Conservation (phyloP, 2,329 filamentous ascomycete genomes). For the Pleomassaria siparia region DNA sequence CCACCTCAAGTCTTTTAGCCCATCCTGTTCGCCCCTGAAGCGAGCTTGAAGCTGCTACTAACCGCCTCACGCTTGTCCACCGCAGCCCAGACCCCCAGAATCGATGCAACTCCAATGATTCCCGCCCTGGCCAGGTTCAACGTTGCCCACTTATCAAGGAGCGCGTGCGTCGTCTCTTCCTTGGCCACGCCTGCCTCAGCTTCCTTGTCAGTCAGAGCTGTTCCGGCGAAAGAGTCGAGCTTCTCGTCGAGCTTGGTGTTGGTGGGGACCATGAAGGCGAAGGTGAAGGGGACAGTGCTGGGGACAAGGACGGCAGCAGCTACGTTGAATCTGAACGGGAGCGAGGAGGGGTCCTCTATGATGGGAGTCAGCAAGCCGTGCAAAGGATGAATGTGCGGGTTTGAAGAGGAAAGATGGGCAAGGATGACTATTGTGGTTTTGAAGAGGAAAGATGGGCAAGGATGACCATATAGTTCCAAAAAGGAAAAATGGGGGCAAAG, state of each 20-base stretch:
- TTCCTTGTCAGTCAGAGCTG: conserved; percentile 42
- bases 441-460: no score
- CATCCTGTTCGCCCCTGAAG: conserved; percentile 21
- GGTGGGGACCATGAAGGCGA: conserved; percentile 49
- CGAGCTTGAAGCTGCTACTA: conserved; percentile 8
- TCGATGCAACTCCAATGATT: conserved; percentile 31
- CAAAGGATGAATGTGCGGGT: no score
- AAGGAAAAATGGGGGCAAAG: no score
- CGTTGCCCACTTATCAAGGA: conserved; percentile 59
- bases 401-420: no score
- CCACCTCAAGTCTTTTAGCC: background rate
- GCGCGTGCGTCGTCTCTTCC: conserved; percentile 51
- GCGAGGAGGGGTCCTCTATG: conserved; percentile 32
- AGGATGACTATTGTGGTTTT: background rate
- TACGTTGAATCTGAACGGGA: conserved; percentile 48
- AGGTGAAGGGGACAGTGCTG: conserved; percentile 56
- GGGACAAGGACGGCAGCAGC: conserved; percentile 50
- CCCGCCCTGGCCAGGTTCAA: conserved; percentile 53
- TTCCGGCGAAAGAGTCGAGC: conserved; percentile 42
- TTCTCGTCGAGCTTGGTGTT: conserved; percentile 54
- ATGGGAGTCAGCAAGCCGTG: no score
- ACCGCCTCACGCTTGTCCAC: conserved; percentile 28
- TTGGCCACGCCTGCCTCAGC: conserved; percentile 43
- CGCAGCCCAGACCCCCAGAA: conserved; percentile 29
- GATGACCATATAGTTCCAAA: no score